Conservation (phyloP, 1,139 yeast species). For the Sporopachydermia cereana region DNA sequence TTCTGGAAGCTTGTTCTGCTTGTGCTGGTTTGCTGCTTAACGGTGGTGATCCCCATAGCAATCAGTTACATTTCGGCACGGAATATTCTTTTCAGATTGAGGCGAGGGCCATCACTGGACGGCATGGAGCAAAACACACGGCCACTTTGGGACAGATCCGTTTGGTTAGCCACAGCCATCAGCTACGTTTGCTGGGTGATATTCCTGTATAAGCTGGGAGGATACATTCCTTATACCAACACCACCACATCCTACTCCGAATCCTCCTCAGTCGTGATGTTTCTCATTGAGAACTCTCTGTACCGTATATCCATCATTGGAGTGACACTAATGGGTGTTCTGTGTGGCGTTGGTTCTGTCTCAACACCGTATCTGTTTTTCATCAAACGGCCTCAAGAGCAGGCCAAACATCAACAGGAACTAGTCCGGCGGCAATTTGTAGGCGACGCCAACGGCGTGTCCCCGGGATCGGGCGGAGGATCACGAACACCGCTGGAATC, state of each 20-base stretch:
- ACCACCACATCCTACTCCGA: slow-evolving; percentile 5
- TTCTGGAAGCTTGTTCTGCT: slow-evolving; percentile 25
- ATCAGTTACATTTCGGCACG: slow-evolving; percentile 15
- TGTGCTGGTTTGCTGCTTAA: slow-evolving; percentile 21
- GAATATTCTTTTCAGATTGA: slow-evolving; percentile 5
- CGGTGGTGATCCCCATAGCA: slow-evolving; percentile 24
- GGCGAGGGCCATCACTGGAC: slow-evolving; percentile 7
- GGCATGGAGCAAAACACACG: slow-evolving; percentile 10
- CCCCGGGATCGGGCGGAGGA: too few species aligned
- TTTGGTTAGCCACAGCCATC: slow-evolving; percentile 11
- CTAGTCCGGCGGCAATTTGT: too few species aligned
- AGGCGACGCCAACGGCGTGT: too few species aligned
- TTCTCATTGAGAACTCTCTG: slow-evolving; percentile 25
- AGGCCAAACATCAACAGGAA: too few species aligned
- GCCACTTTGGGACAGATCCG: slow-evolving; percentile 7
- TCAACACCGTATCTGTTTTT: slow-evolving; percentile 46
- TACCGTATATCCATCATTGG: slow-evolving; percentile 62
- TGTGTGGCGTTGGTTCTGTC: slow-evolving; percentile 67
- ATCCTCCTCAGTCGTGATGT: slow-evolving; percentile 8
- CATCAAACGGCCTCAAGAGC: slow-evolving; percentile 15
- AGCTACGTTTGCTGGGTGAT: slow-evolving; percentile 20
- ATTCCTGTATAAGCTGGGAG: slow-evolving; percentile 22
- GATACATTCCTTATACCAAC: slow-evolving; percentile 20
- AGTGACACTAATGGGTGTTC: slow-evolving; percentile 54
- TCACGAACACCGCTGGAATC: too few species aligned